Conservation (phyloP, 116 monocot species). For the Iris pallida region DNA sequence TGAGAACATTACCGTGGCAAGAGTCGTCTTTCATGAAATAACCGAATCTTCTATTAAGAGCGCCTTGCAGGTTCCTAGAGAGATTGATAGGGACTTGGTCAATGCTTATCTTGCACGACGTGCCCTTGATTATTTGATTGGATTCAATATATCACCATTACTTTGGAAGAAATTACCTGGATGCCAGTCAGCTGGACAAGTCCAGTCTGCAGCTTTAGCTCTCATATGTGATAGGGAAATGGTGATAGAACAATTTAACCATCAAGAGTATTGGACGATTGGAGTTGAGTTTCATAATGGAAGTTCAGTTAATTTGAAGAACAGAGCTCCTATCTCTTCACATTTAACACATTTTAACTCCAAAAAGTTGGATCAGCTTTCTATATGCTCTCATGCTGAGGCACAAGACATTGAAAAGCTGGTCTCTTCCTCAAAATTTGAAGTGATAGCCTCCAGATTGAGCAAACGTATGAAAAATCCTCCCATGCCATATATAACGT, state of each 20-base stretch:
- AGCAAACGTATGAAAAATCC: conserved; percentile 56
- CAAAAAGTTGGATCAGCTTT: conserved; percentile 70
- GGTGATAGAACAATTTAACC: conserved; percentile 85
- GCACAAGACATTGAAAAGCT: conserved; percentile 60
- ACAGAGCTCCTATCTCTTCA: conserved; percentile 25
- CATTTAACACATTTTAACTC: conserved; percentile 56
- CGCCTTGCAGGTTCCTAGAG: conserved; percentile 74
- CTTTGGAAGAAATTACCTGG: conserved; percentile 95
- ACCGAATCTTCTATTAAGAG: conserved; percentile 79
- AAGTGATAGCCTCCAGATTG: conserved; percentile 46
- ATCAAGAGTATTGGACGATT: conserved; percentile 86
- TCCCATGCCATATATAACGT: conserved; percentile 93
- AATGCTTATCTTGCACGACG: conserved; percentile 98
- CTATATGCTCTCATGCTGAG: conserved; percentile 42
- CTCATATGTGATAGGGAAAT: conserved; percentile 88
- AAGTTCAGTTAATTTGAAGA: conserved; percentile 6
- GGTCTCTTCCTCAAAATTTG: conserved; percentile 48
- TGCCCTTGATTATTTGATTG: conserved; percentile 96
- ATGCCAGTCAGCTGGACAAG: conserved; percentile 96
- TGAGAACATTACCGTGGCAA: conserved; percentile 52
- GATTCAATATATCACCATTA: conserved; percentile 89
- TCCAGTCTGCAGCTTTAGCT: conserved; percentile 91
- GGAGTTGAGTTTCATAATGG: conserved; percentile 40
- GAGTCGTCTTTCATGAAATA: conserved; percentile 98
- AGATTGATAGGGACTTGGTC: conserved; percentile 76